These are phyloP conservation scores for Cryphonectria parasitica DNA, from an alignment of 2,329 filamentous ascomycete species.

Conservation along the genomic window DNA sequence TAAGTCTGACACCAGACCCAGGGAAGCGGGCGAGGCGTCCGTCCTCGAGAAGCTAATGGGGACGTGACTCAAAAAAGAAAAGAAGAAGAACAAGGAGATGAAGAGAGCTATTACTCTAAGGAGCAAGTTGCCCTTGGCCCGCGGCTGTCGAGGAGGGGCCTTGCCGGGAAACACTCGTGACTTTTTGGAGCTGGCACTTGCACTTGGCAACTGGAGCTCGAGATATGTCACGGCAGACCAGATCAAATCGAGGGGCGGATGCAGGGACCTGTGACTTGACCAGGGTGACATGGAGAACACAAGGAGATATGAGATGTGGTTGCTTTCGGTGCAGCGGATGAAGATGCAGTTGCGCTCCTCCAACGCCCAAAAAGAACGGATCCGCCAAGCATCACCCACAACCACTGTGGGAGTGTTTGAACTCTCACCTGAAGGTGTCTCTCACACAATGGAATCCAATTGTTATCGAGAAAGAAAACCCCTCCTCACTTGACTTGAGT, in stretches of 20 bases:
- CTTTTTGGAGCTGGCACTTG: neutral
- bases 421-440: neutral
- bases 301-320: slow-evolving; percentile 10
- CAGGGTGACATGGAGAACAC: slow-evolving; percentile 5
- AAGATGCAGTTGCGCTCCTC: neutral
- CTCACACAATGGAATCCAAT: neutral
- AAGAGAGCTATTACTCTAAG: neutral
- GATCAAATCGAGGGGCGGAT: slow-evolving; percentile 14
- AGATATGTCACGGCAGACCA: neutral
- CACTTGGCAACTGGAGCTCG: neutral
- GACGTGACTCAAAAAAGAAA: neutral
- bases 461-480: neutral
- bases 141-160: slow-evolving; percentile 20
- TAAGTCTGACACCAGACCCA: neutral
- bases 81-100: too few species aligned
- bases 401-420: neutral
- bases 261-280: slow-evolving; percentile 21
- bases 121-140: slow-evolving; percentile 28
- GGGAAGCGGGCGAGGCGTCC: slow-evolving; percentile 1
- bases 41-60: neutral
- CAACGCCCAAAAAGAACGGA: neutral
- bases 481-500: neutral
- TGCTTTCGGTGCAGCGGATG: slow-evolving; percentile 28
- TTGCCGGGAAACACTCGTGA: slow-evolving; percentile 18
- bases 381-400: neutral